A percentile compares a stretch with the other conserved stretches of the same genome.
These are phyloP conservation scores for Chrysosporium keratinophilum DNA, from an alignment of 2,329 filamentous ascomycete genomes.

Conservation along the genomic window DNA sequence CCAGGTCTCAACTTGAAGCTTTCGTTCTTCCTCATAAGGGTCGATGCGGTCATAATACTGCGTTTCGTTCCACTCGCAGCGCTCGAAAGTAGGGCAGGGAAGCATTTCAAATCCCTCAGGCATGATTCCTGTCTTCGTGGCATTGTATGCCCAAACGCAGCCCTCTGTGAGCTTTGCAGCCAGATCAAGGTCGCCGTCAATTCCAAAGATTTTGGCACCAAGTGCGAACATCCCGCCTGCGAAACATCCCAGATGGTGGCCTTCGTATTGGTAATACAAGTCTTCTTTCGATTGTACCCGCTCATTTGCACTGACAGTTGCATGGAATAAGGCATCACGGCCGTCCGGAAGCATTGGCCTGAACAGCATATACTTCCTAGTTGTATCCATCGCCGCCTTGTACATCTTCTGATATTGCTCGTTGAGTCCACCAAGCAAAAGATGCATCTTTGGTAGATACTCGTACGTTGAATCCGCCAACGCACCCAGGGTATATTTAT, in stretches of 20 bases:
- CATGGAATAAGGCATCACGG: conserved; percentile 60
- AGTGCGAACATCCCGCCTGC: conserved; percentile 48
- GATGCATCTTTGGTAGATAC: conserved; percentile 54
- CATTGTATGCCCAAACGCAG: conserved; percentile 47
- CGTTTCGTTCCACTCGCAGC: conserved; percentile 17
- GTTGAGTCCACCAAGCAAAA: conserved; percentile 65
- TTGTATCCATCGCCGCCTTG: conserved; percentile 53
- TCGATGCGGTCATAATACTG: conserved; percentile 15
- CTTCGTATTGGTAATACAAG: conserved; percentile 31
- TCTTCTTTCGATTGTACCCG: conserved; percentile 21
- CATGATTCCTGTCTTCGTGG: conserved; percentile 44
- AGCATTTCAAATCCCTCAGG: conserved; percentile 40
- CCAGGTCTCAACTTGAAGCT: conserved; percentile 8
- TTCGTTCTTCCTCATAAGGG: conserved; percentile 13
- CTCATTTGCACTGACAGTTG: conserved; percentile 44
- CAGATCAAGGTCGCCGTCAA: conserved; percentile 40
- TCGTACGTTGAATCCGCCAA: conserved; percentile 50
- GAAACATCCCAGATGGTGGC: conserved; percentile 46
- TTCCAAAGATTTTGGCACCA: conserved; percentile 43
- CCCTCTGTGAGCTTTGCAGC: conserved; percentile 45
- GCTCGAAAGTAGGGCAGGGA: conserved; percentile 27
- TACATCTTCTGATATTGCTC: conserved; percentile 58
- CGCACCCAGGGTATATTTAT: conserved; percentile 43
- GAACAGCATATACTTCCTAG: conserved; percentile 64
- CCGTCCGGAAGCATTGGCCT: conserved; percentile 61